phyloP scores from a whole-genome alignment of 371 early-diverging fungal species.

The Apophysomyces variabilis region DNA sequence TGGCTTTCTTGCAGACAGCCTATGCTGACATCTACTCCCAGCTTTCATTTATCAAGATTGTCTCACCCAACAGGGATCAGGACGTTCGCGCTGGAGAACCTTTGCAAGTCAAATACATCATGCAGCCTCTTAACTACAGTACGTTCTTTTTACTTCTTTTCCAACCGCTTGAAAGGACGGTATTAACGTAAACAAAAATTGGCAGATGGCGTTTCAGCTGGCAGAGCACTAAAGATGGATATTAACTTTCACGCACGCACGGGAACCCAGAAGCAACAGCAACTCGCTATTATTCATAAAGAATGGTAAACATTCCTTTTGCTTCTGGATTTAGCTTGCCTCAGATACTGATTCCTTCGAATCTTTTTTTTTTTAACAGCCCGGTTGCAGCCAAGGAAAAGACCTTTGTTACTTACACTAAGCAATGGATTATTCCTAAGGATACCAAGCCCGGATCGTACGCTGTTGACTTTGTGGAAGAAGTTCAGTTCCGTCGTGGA shows the following conservation, averaged over 20 bases:
- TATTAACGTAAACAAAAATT: constrained; percentile 4
- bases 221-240: constrained; percentile 40
- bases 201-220: constrained; percentile 38
- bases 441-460: constrained; percentile 60
- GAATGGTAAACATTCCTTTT: constrained; percentile 21
- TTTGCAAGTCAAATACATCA: constrained; percentile 44
- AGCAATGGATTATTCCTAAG: constrained; percentile 56
- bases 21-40: constrained; percentile 48
- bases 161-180: not conserved
- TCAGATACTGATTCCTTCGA: not conserved
- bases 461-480: constrained; percentile 48
- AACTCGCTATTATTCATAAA: constrained; percentile 35
- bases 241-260: constrained; percentile 48
- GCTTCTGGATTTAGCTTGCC: not conserved
- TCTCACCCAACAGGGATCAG: constrained; percentile 43
- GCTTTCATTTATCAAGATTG: constrained; percentile 53
- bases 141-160: constrained; percentile 8
- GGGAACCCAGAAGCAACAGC: constrained; percentile 45
- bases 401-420: constrained; percentile 44
- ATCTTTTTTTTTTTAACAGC: constrained; percentile 17
- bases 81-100: constrained; percentile 42
- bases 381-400: constrained; percentile 37
- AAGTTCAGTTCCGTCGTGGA: constrained; percentile 42
- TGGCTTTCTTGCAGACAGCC: constrained; percentile 31
- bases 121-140: constrained; percentile 53